Conservation (phyloP, 306 rosid species). For the Urtica urens region DNA sequence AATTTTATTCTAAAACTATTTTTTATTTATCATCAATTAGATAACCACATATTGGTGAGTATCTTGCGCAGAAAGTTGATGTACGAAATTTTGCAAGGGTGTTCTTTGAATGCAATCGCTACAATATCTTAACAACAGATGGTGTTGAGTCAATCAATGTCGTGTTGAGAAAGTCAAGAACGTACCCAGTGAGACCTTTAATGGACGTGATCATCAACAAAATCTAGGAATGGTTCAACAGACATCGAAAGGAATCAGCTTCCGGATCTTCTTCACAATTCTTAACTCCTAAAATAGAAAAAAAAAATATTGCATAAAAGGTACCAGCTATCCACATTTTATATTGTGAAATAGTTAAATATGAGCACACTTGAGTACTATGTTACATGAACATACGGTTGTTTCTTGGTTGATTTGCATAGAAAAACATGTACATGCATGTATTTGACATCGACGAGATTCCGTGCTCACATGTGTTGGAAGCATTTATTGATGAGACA, state of each 20-base stretch:
- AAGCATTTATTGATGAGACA: too few relatives aligned
- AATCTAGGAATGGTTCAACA: not conserved
- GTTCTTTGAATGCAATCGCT: not conserved
- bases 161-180: not conserved
- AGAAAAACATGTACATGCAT: too few relatives aligned
- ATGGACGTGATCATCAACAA: not conserved
- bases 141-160: not conserved
- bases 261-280: too few relatives aligned
- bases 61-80: too few relatives aligned
- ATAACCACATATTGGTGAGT: not conserved
- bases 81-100: not conserved
- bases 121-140: not conserved
- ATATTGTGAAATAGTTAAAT: too few relatives aligned
- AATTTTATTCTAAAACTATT: too few relatives aligned
- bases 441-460: too few relatives aligned
- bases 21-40: too few relatives aligned
- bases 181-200: not conserved
- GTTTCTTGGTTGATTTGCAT: too few relatives aligned
- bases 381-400: too few relatives aligned
- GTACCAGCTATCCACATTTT: not conserved
- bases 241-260: not conserved
- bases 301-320: not conserved
- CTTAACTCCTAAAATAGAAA: not conserved
- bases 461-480: too few relatives aligned
- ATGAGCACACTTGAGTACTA: too few relatives aligned